Conservation (phyloP, 805 yeast genomes). For the Priceomyces melissophilus region DNA sequence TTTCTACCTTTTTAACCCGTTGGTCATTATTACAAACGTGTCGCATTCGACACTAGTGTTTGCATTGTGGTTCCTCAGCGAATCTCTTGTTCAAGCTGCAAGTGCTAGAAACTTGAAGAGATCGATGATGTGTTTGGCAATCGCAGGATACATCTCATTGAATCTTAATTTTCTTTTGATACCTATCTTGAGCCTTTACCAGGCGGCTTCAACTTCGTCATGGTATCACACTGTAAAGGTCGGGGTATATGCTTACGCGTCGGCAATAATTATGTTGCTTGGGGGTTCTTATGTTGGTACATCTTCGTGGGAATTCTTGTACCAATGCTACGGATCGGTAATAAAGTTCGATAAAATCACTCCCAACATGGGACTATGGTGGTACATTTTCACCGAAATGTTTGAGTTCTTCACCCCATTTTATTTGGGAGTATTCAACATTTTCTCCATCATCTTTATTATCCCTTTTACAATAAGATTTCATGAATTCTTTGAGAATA, state of each 20-base stretch:
- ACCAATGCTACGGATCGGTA: conserved; percentile 49
- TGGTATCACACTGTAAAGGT: conserved; percentile 12
- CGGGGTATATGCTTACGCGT: conserved; percentile 16
- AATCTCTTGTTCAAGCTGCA: conserved; percentile 44
- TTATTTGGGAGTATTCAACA: conserved; percentile 78
- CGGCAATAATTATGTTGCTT: conserved; percentile 17
- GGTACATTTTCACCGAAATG: conserved; percentile 97
- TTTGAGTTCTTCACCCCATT: conserved; percentile 85
- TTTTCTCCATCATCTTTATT: conserved; percentile 63
- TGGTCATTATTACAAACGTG: conserved; percentile 63
- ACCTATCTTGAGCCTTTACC: conserved; percentile 48
- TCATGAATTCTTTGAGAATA: conserved; percentile 18
- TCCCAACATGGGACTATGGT: conserved; percentile 96
- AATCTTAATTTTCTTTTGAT: conserved; percentile 60
- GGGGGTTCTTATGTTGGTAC: conserved; percentile 25
- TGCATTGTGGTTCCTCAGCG: conserved; percentile 54
- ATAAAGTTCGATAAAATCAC: conserved; percentile 64
- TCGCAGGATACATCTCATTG: conserved; percentile 61
- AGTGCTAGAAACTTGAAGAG: conserved; percentile 35
- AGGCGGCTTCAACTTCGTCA: conserved; percentile 11
- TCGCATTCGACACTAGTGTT: conserved; percentile 66
- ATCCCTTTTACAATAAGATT: conserved; percentile 76
- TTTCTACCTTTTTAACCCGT: conserved; percentile 76
- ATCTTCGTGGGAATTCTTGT: conserved; percentile 24
- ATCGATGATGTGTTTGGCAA: conserved; percentile 52